phyloP scores from a whole-genome alignment of 305 asterid species.

The Caryopteris hybrid region DNA sequence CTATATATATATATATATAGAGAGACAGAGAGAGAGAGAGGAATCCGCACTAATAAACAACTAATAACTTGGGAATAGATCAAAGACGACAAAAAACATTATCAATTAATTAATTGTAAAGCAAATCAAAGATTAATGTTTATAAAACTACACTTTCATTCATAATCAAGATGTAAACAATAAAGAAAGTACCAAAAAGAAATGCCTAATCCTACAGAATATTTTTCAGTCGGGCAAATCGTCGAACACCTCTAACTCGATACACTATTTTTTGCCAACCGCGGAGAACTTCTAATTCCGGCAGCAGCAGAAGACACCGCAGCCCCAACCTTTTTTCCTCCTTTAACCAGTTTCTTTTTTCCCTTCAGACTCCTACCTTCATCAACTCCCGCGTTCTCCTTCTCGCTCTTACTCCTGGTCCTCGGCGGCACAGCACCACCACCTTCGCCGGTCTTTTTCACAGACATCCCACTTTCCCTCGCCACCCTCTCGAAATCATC shows the following conservation, averaged over 20 bases:
- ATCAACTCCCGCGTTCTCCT: neutral
- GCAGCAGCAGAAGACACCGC: slow-evolving; percentile 20
- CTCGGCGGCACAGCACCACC: slow-evolving; percentile 11
- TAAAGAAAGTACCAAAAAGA: neutral
- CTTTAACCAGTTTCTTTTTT: slow-evolving; percentile 26
- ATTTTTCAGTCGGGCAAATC: slow-evolving; percentile 18
- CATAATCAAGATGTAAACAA: too few relatives aligned
- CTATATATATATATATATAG: too few relatives aligned
- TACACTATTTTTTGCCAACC: slow-evolving; percentile 27
- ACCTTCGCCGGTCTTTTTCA: neutral
- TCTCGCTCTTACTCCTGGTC: slow-evolving; percentile 30
- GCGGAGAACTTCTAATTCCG: slow-evolving; percentile 47
- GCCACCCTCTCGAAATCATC: slow-evolving; percentile 82
- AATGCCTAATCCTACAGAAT: neutral
- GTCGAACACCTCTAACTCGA: slow-evolving; percentile 27
- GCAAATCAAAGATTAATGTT: too few relatives aligned
- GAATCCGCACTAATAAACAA: too few relatives aligned
- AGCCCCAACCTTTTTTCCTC: slow-evolving; percentile 16
- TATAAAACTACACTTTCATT: too few relatives aligned
- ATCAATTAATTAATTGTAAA: too few relatives aligned
- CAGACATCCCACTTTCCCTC: slow-evolving; percentile 34
- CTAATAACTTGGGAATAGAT: too few relatives aligned
- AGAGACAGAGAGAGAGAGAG: too few relatives aligned
- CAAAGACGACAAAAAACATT: too few relatives aligned
- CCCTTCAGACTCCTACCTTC: slow-evolving; percentile 11